Conservation (phyloP, 208 protist species). For the Acanthamoeba castellanii region DNA sequence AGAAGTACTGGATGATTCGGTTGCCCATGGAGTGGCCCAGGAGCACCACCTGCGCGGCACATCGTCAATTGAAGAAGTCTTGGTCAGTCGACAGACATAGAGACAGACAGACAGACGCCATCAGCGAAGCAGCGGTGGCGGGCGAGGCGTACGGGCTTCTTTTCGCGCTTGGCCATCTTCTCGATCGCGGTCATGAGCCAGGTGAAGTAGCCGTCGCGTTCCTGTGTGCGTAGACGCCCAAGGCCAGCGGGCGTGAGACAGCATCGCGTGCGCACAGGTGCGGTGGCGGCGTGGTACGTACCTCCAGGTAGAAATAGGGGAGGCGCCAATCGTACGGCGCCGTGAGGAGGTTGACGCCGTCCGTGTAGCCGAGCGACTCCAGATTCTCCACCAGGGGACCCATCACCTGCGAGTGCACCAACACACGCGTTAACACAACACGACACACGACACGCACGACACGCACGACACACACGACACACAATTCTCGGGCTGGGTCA, state of each 20-base stretch:
- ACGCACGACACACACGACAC: too few relatives aligned
- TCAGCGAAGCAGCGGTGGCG: not conserved
- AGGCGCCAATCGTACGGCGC: slow-evolving; percentile 60
- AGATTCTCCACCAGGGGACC: slow-evolving; percentile 63
- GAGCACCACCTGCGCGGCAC: not conserved
- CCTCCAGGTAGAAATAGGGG: slow-evolving; percentile 47
- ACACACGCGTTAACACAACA: not conserved
- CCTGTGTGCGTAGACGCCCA: not conserved
- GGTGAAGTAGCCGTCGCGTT: slow-evolving; percentile 17
- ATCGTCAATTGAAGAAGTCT: too few relatives aligned
- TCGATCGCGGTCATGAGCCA: not conserved
- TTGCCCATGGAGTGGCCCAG: slow-evolving; percentile 72
- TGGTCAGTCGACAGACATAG: too few relatives aligned
- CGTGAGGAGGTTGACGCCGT: slow-evolving; percentile 29
- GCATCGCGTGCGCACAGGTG: not conserved
- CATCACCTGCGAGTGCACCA: slow-evolving; percentile 65
- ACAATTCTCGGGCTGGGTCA: too few relatives aligned
- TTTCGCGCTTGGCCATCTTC: slow-evolving; percentile 14
- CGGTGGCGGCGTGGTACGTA: not conserved
- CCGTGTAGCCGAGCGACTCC: slow-evolving; percentile 53
- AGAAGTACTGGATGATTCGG: slow-evolving; percentile 72
- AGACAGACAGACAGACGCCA: too few relatives aligned
- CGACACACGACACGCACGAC: too few relatives aligned
- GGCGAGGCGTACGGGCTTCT: slow-evolving; percentile 53
- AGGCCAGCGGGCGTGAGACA: not conserved